Evolutionary conservation across 2,329 filamentous ascomycete species (phyloP).

Genomic region (Corynespora cassiicola): DNA sequence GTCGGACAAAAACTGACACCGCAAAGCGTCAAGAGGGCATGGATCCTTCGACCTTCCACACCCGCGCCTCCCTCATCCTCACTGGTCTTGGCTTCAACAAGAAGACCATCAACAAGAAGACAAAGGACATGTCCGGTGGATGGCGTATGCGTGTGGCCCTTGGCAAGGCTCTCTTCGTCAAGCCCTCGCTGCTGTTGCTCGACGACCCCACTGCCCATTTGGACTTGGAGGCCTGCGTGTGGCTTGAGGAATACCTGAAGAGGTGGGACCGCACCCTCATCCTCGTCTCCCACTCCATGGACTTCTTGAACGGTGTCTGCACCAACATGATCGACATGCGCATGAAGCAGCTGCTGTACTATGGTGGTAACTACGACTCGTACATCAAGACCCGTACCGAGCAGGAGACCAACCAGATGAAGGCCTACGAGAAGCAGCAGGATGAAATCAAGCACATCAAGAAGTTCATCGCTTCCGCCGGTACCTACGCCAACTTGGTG

Average conservation of each 20-base stretch:
- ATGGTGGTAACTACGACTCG: slow-evolving; percentile 99
- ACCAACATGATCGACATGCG: slow-evolving; percentile 99
- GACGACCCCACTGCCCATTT: slow-evolving; percentile 99
- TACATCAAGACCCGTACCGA: slow-evolving; percentile 92
- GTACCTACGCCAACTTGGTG: slow-evolving; percentile 99
- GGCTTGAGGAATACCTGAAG: slow-evolving; percentile 99
- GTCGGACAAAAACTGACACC: slow-evolving; percentile 16
- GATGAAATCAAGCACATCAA: slow-evolving; percentile 99
- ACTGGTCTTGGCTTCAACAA: slow-evolving; percentile 99
- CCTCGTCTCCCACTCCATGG: slow-evolving; percentile 96
- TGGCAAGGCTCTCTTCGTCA: slow-evolving; percentile 97
- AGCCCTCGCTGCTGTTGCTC: slow-evolving; percentile 91
- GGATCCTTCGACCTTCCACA: slow-evolving; percentile 97
- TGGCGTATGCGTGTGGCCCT: slow-evolving; percentile 99
- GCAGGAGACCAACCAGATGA: slow-evolving; percentile 97
- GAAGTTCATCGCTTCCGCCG: slow-evolving; percentile 99
- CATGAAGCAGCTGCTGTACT: slow-evolving; percentile 86
- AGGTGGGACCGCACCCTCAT: slow-evolving; percentile 99
- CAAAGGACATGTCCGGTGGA: slow-evolving; percentile 99
- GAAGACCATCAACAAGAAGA: slow-evolving; percentile 96
- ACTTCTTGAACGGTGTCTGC: slow-evolving; percentile 99
- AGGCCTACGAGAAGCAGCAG: slow-evolving; percentile 98
- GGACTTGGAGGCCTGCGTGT: slow-evolving; percentile 99
- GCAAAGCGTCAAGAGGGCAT: slow-evolving; percentile 93
- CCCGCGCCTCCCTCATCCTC: slow-evolving; percentile 92